Percentiles rank a stretch among this genome's conserved stretches.
Conservation (phyloP, 169 alveolate genomes). For the Plasmodium gonderi region DNA sequence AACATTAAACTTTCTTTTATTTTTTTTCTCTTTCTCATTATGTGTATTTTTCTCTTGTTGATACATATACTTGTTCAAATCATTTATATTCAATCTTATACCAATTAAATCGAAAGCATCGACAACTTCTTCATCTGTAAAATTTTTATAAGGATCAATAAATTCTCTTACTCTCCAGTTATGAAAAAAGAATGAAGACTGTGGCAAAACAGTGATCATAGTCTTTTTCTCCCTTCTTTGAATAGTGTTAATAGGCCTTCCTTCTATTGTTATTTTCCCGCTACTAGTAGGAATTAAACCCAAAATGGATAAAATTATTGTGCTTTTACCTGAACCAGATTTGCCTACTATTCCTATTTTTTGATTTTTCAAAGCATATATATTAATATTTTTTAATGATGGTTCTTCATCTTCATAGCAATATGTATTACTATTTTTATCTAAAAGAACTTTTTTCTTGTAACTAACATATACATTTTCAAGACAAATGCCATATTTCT, state of each 20-base stretch:
- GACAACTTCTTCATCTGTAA: slow-evolving; percentile 72
- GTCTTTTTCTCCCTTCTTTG: slow-evolving; percentile 46
- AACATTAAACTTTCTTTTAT: neutral
- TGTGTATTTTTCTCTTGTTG: neutral
- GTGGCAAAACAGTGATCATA: slow-evolving; percentile 78
- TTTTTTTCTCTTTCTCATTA: neutral
- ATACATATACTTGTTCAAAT: slow-evolving; percentile 48
- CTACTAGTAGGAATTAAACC: slow-evolving; percentile 69
- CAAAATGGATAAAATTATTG: slow-evolving; percentile 75
- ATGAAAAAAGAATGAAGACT: slow-evolving; percentile 74
- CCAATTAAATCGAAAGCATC: slow-evolving; percentile 62
- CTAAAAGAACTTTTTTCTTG: slow-evolving; percentile 36
- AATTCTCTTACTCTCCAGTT: slow-evolving; percentile 78
- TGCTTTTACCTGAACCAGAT: slow-evolving; percentile 82
- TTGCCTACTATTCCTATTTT: slow-evolving; percentile 81
- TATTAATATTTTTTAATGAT: slow-evolving; percentile 72
- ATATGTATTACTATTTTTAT: slow-evolving; percentile 5
- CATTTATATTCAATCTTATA: slow-evolving; percentile 13
- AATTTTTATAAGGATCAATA: slow-evolving; percentile 76
- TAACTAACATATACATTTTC: slow-evolving; percentile 63
- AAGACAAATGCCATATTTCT: slow-evolving; percentile 44
- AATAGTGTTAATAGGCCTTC: slow-evolving; percentile 44
- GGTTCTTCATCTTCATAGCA: slow-evolving; percentile 63
- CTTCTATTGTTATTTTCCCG: slow-evolving; percentile 77
- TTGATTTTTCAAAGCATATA: slow-evolving; percentile 79